These are phyloP conservation scores for Russula brevipes DNA, from an alignment of 768 basidiomycete genomes.

Conservation along the genomic window DNA sequence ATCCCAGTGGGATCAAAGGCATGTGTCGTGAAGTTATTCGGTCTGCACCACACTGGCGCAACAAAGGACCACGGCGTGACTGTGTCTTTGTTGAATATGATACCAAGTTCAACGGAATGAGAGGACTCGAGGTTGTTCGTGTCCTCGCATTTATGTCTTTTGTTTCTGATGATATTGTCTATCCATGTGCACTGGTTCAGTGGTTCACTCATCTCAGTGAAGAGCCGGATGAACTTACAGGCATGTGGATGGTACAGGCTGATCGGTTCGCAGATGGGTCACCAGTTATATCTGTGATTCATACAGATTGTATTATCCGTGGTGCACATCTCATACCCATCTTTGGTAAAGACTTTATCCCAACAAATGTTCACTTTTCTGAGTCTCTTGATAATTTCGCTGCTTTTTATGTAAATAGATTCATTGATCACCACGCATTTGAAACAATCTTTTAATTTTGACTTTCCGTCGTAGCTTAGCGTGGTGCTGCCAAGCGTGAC, in stretches of 20 bases:
- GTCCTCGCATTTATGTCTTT: not conserved
- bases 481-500: too few species aligned
- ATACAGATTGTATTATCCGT: not conserved
- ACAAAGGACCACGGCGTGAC: too few species aligned
- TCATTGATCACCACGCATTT: constrained; percentile 29
- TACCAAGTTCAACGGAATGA: too few species aligned
- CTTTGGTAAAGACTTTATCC: not conserved
- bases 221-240: not conserved
- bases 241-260: not conserved
- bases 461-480: too few species aligned
- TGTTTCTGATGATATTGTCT: not conserved
- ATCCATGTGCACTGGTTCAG: not conserved
- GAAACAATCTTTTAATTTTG: too few species aligned
- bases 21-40: too few species aligned
- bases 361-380: constrained; percentile 2
- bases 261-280: not conserved
- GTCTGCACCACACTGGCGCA: too few species aligned
- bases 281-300: not conserved
- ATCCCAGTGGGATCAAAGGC: too few species aligned
- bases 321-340: not conserved
- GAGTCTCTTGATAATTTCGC: constrained; percentile 27
- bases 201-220: too few species aligned
- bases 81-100: too few species aligned
- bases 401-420: constrained; percentile 31
- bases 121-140: not conserved